Base-by-base conservation (phyloP, 495 filamentous ascomycete genomes). In the Geoglossum glabrum region DNA sequence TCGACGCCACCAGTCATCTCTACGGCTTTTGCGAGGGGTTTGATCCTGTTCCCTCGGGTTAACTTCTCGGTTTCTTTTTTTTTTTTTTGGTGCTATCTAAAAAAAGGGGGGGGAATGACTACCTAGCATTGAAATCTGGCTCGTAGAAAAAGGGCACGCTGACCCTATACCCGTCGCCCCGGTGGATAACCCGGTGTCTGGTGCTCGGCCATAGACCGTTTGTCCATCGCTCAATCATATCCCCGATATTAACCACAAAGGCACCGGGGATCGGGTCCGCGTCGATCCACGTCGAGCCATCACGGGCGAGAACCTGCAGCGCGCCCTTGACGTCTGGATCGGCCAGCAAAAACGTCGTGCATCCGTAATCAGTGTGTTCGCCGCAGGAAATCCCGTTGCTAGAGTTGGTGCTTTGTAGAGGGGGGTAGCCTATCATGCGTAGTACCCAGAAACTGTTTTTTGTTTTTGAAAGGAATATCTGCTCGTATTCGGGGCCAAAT, bases 141-240 rank as follows among this genome's bases (percentile, higher is more conserved):
- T 71, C 69, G 57, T 68, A 72, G 61, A 73, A 72, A 58, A 73
- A 73, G 17, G 71, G 71, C 28, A 71, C 66, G 26, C 65, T 68
- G 47, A 71, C 68, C 52, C 70, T 54, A 50, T 67, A 71, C 15
- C 62, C 61, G 4, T 21, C 7, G 2, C 68, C 67, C 5, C 65
- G 56, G 63, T 73, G 68, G 28, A 72, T 63, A 11, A 73, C 70
- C 1, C 71, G 58, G 60, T 72, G 70, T 21, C 56, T 57, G 6
- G 67, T 71, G 38, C 60, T 64, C 59, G 66, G 65, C 67, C 69
- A 73, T 38, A 66, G 31, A 11, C 71, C 71, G 54, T 71, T 72
- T 8, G 68, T 73, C 68, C 70, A 72, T 31, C 67, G 52, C 62
- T 71, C 65, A 60, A 73, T 66, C 67, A 69, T 69, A 55, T 73